A percentile compares a stretch with the other conserved stretches of the same genome.
These are phyloP conservation scores for Exophiala oligosperma DNA, from an alignment of 2,329 filamentous ascomycete species.

Conservation along the genomic window DNA sequence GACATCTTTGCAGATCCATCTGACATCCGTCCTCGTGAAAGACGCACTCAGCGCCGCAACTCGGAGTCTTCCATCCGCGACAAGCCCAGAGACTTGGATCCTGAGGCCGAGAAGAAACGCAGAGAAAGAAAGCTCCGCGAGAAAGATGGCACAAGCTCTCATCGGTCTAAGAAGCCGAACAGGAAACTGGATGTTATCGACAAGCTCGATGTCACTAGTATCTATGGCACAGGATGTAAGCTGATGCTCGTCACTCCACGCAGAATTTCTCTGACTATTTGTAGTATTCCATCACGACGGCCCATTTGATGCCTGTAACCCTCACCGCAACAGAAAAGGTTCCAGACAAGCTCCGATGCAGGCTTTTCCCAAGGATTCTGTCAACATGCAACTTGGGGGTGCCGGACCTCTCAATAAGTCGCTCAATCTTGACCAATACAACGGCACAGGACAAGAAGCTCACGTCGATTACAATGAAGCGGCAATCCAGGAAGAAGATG, in stretches of 20 bases:
- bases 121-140: conserved; percentile 47
- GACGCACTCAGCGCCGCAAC: conserved; percentile 57
- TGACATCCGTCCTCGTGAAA: conserved; percentile 41
- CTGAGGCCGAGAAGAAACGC: conserved; percentile 52
- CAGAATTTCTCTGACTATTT: conserved; percentile 7
- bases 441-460: conserved; percentile 82
- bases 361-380: conserved; percentile 87
- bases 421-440: conserved; percentile 82
- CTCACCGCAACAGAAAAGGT: conserved; percentile 85
- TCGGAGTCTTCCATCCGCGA: conserved; percentile 65
- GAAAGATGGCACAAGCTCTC: conserved; percentile 39
- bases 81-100: conserved; percentile 47
- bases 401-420: conserved; percentile 78
- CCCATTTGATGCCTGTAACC: conserved; percentile 94
- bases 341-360: conserved; percentile 88
- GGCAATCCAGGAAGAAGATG: conserved; percentile 34
- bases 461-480: conserved; percentile 73
- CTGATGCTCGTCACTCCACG: conserved; percentile 29
- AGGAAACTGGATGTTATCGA: conserved; percentile 82
- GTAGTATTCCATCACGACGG: conserved; percentile 96
- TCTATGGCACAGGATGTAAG: conserved; percentile 88
- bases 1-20: conserved; percentile 52
- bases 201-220: conserved; percentile 92
- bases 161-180: conserved; percentile 38
- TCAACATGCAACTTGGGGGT: conserved; percentile 89